Evolutionary conservation across 352 stramenopile genomes (phyloP).

Genomic region (Globisporangium heterothallicum): DNA sequence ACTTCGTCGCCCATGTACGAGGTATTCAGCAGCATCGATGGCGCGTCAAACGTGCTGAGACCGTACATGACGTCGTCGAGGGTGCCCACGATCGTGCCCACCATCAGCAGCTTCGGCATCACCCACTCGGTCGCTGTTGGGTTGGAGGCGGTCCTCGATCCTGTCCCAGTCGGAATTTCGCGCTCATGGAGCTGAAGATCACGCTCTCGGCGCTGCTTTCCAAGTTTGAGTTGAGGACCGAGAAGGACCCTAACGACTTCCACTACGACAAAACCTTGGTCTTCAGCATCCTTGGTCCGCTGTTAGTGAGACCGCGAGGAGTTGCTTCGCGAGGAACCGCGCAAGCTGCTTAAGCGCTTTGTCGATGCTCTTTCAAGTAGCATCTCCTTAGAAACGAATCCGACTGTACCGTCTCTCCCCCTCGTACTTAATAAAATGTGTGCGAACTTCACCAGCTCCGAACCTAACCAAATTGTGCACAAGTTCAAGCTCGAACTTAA

Average conservation of each 20-base stretch:
- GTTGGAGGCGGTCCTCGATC: not conserved
- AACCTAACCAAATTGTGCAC: not conserved
- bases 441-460: not conserved
- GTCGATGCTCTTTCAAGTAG: too few relatives aligned
- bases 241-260: too few relatives aligned
- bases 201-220: not conserved
- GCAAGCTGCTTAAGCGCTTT: not conserved
- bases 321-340: too few relatives aligned
- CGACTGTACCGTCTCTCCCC: not conserved
- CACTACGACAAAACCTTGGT: too few relatives aligned
- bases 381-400: not conserved
- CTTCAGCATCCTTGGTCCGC: too few relatives aligned
- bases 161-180: too few relatives aligned
- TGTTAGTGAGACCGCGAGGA: too few relatives aligned
- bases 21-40: not conserved
- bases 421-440: not conserved
- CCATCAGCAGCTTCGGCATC: not conserved
- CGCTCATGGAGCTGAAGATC: too few relatives aligned
- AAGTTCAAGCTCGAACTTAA: conserved; percentile 8
- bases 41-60: not conserved
- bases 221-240: too few relatives aligned
- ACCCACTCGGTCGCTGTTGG: not conserved
- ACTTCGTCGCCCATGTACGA: not conserved
- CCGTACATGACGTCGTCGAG: conserved; percentile 10
- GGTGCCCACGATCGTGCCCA: conserved; percentile 4